Percentiles rank a stretch among this genome's conserved stretches.
Conservation (phyloP, 1,284 basidiomycete genomes). For the Trichosporon sp. region DNA sequence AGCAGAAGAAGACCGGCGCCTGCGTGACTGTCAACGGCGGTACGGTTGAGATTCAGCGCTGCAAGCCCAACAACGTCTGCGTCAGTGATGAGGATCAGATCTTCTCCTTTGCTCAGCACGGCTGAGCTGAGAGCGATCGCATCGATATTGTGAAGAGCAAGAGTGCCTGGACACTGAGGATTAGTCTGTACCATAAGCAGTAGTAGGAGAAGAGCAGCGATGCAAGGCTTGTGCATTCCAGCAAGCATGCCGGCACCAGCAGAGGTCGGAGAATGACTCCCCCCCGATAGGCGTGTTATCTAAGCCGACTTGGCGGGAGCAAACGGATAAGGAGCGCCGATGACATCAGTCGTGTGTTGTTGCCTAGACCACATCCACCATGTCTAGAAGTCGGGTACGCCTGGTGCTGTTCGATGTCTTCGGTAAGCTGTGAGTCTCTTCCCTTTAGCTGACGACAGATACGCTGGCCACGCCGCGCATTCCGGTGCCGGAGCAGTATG, state of each 20-base stretch:
- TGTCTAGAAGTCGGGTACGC: slow-evolving; percentile 25
- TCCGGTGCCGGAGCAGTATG: slow-evolving; percentile 47
- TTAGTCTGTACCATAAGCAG: neutral
- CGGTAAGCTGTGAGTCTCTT: slow-evolving; percentile 23
- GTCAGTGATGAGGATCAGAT: neutral
- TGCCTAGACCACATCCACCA: neutral
- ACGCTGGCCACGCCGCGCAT: slow-evolving; percentile 46
- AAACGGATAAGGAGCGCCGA: neutral
- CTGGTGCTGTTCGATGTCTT: slow-evolving; percentile 48
- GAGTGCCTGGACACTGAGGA: neutral
- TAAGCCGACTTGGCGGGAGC: neutral
- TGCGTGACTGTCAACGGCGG: neutral
- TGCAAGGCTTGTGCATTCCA: neutral
- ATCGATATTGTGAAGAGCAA: neutral
- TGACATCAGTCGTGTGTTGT: neutral
- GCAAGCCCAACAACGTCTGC: neutral
- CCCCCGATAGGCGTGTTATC: neutral
- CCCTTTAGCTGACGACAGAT: slow-evolving; percentile 23
- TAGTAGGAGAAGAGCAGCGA: neutral
- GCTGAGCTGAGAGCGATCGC: neutral
- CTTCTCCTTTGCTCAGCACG: slow-evolving; percentile 1
- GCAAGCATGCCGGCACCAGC: neutral
- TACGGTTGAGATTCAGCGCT: neutral
- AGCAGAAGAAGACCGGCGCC: neutral
- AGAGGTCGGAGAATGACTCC: neutral